Conservation (phyloP, 257 asterid species). For the Lavandula angustifolia region DNA sequence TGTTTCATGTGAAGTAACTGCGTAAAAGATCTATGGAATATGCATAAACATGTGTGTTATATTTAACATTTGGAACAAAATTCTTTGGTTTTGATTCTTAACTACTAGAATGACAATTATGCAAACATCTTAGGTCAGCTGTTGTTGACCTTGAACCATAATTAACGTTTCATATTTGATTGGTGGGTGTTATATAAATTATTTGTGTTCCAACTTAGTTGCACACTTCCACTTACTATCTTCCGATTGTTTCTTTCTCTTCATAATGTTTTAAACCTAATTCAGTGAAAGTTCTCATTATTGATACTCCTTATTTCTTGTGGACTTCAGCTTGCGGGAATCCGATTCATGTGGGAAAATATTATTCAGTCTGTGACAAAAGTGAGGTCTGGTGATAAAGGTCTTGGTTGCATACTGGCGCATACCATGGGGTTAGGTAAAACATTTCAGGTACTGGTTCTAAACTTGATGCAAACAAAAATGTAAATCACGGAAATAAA, state of each 20-base stretch:
- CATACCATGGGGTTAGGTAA: constrained; percentile 99
- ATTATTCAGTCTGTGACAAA: constrained; percentile 75
- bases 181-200: constrained; percentile 16
- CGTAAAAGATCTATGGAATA: neutral
- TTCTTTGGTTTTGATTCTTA: constrained; percentile 21
- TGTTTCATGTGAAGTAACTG: constrained; percentile 21
- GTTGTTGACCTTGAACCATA: constrained; percentile 15
- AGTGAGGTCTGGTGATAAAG: constrained; percentile 91
- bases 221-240: constrained; percentile 14
- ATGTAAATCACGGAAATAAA: too few species aligned
- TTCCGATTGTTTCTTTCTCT: constrained; percentile 14
- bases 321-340: constrained; percentile 72
- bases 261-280: constrained; percentile 20
- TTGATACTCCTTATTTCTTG: constrained; percentile 23
- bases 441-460: constrained; percentile 83
- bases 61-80: constrained; percentile 1
- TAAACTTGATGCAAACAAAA: too few species aligned
- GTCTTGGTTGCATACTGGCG: constrained; percentile 99
- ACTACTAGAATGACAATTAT: constrained; percentile 21
- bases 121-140: constrained; percentile 1
- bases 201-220: constrained; percentile 28
- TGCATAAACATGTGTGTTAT: constrained; percentile 22
- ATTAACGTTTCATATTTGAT: neutral
- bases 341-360: constrained; percentile 97
- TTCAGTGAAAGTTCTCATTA: neutral